These are phyloP conservation scores for Eucalyptus pauciflora DNA, from an alignment of 345 rosid species.

Conservation along the genomic window DNA sequence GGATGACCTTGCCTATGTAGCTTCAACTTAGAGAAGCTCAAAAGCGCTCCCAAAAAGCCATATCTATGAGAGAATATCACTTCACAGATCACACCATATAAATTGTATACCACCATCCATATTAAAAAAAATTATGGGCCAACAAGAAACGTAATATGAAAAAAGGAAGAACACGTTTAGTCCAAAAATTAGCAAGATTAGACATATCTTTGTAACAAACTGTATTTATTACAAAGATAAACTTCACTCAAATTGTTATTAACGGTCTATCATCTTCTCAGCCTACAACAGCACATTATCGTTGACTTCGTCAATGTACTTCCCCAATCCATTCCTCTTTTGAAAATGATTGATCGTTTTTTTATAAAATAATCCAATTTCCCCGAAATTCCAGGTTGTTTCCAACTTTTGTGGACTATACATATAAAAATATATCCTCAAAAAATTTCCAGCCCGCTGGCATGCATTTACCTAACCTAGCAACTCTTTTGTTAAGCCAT, in stretches of 20 bases:
- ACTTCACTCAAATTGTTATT: background rate
- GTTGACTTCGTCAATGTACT: background rate
- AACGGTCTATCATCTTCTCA: background rate
- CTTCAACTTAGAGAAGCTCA: background rate
- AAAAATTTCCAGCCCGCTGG: background rate
- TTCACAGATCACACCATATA: background rate
- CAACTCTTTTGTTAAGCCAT: background rate
- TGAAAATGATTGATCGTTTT: background rate
- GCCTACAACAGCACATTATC: background rate
- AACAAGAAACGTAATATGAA: background rate
- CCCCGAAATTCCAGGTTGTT: background rate
- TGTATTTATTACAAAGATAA: background rate
- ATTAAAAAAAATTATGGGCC: background rate
- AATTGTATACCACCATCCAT: background rate
- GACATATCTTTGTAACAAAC: background rate
- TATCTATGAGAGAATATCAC: background rate
- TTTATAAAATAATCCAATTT: background rate
- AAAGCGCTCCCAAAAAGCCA: background rate
- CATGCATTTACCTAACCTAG: background rate
- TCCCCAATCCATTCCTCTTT: background rate
- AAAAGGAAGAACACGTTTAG: background rate
- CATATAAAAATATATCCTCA: background rate
- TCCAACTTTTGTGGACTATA: background rate
- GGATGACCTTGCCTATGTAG: background rate
- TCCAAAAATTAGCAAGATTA: background rate